A percentile compares a stretch with the other conserved stretches of the same genome.
Conservation (phyloP, 2,329 filamentous ascomycete genomes). For the Penicillium oxalicum region DNA sequence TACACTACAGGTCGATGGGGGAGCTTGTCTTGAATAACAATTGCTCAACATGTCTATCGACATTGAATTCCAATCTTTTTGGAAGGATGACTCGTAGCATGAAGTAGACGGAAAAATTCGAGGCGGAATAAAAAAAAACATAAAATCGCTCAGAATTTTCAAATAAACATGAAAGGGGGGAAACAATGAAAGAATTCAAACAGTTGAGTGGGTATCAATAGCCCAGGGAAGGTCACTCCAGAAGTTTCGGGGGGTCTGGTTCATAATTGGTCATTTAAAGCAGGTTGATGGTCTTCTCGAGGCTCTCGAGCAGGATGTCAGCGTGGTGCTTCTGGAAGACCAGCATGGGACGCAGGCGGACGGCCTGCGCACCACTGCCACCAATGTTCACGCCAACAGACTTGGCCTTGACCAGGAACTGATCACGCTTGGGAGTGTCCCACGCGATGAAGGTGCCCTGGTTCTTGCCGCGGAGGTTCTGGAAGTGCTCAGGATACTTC, state of each 20-base stretch:
- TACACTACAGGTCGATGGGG: too few relatives aligned
- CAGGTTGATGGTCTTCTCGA: slow-evolving; percentile 66
- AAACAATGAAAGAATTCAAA: slow-evolving; percentile 9
- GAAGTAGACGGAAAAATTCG: background rate
- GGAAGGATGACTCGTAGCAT: slow-evolving; percentile 15
- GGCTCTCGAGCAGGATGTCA: slow-evolving; percentile 46
- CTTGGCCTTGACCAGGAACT: slow-evolving; percentile 75
- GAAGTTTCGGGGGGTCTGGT: background rate
- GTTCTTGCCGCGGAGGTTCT: slow-evolving; percentile 79
- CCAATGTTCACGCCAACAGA: slow-evolving; percentile 78
- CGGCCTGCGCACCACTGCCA: slow-evolving; percentile 67
- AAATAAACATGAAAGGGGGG: slow-evolving; percentile 2
- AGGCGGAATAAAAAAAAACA: slow-evolving; percentile 3
- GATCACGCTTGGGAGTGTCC: slow-evolving; percentile 73
- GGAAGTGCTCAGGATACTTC: slow-evolving; percentile 70
- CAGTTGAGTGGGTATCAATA: slow-evolving; percentile 6
- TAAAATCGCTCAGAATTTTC: slow-evolving; percentile 16
- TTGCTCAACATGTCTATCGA: slow-evolving; percentile 13
- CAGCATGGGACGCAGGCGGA: slow-evolving; percentile 81
- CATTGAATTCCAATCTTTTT: slow-evolving; percentile 13
- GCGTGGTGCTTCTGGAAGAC: slow-evolving; percentile 87
- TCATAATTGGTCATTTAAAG: slow-evolving; percentile 23
- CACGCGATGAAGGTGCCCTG: slow-evolving; percentile 91
- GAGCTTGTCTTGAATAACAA: slow-evolving; percentile 6
- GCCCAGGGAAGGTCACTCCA: background rate